Evolutionary conservation across 2,329 filamentous ascomycete species (phyloP).

Genomic region (Basipetospora chlamydospora): DNA sequence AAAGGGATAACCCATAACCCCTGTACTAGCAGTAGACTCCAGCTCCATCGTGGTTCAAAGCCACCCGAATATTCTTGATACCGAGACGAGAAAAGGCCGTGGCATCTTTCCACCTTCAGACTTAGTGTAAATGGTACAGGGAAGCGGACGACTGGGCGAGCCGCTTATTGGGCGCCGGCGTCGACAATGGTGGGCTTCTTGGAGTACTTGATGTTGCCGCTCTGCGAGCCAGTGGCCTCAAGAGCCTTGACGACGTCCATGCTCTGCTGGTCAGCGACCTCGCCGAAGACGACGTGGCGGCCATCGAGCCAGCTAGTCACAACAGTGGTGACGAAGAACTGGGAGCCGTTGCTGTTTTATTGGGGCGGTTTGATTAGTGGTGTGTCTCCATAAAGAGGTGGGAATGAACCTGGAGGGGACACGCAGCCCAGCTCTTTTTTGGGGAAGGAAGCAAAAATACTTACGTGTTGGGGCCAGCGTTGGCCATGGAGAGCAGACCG

Average conservation of each 20-base stretch:
- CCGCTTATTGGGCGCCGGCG: constrained; percentile 35
- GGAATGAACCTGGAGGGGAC: no score
- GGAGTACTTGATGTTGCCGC: constrained; percentile 39
- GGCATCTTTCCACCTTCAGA: no score
- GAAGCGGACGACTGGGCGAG: no score
- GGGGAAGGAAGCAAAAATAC: constrained; percentile 26
- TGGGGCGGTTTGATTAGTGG: no score
- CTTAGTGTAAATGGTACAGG: no score
- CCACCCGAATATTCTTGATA: no score
- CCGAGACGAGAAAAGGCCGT: no score
- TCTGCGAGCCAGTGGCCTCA: constrained; percentile 43
- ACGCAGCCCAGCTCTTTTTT: no score
- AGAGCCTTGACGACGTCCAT: constrained; percentile 43
- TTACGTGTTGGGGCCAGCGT: constrained; percentile 86
- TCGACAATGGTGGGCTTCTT: constrained; percentile 44
- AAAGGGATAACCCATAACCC: no score
- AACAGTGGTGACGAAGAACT: constrained; percentile 96
- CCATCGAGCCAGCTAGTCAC: constrained; percentile 73
- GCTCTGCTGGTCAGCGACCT: constrained; percentile 41
- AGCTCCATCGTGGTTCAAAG: no score
- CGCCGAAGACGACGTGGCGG: constrained; percentile 75
- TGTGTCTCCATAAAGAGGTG: no score
- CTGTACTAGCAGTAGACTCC: no score
- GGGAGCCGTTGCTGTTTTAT: constrained; percentile 90
- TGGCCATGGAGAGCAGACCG: constrained; percentile 86